These are phyloP conservation scores for Zygosaccharomyces kombuchaensis DNA, from an alignment of 805 yeast genomes.

Conservation along the genomic window DNA sequence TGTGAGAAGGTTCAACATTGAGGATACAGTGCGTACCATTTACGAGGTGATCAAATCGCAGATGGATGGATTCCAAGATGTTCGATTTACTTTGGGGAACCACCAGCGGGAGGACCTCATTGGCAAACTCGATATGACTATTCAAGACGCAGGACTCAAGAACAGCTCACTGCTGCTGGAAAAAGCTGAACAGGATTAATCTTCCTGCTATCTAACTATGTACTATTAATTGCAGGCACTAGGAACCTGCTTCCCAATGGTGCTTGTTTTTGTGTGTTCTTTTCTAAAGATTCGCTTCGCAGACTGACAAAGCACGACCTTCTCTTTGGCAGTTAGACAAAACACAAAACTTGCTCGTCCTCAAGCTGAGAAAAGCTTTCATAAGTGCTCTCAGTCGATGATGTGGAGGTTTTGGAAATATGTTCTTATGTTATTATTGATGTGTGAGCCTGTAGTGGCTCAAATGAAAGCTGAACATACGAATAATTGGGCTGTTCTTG, in stretches of 20 bases:
- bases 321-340: neutral
- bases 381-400: neutral
- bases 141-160: constrained; percentile 71
- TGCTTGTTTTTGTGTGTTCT: neutral
- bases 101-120: constrained; percentile 56
- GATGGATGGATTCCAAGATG: constrained; percentile 40
- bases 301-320: neutral
- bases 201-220: neutral
- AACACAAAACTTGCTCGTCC: neutral
- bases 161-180: constrained; percentile 81
- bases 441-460: constrained; percentile 3
- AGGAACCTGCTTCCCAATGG: neutral
- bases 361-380: neutral
- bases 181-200: constrained; percentile 27
- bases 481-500: constrained; percentile 78
- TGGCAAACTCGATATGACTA: constrained; percentile 47
- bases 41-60: constrained; percentile 65
- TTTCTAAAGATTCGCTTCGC: neutral
- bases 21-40: constrained; percentile 55
- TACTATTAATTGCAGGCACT: neutral
- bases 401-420: constrained; percentile 9
- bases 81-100: constrained; percentile 52
- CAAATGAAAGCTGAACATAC: constrained; percentile 42
- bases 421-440: neutral
- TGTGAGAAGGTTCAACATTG: constrained; percentile 58